Evolutionary conservation across 306 rosid species (phyloP), one percentile per base, ranked within the genome.

Genomic region (Ceratonia siliqua): DNA sequence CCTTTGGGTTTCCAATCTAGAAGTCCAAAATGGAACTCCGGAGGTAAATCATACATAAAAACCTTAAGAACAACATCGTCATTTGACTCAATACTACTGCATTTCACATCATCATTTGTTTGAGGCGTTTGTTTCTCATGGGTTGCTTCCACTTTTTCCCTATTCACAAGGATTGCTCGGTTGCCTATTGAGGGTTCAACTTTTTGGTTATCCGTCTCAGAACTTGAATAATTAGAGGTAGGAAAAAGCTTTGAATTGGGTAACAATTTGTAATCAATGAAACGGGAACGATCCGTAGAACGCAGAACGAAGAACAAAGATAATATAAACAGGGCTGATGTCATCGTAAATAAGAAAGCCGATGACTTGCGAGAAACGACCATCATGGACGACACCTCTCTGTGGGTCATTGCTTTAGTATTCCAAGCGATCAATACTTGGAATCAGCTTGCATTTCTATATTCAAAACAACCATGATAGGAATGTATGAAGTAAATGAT

Each of bases 31-130:
- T 91, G 97, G 74, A 91, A 91, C 72, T 89, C 83, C 0, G 84
- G 71, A 11, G 91, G 80, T 32, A 91, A 81, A 81, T 91, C 93
- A 72, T 89, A 87, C 96, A 91, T 87, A 82, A 84, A 91, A 72
- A 87, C 91, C 82, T 86, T 89, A 14, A 91, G 82, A 80, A 74
- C 68, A 57, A 10, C 11, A 5, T 63, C 62, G 30, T 75, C 79
- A 50, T 59, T 68, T 42, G n/a, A n/a, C n/a, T n/a, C n/a, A n/a
- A n/a, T n/a, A n/a, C 36, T 73, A 35, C 42, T 27, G 45, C 90
- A 82, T 52, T 69, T 78, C 4, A 75, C 39, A n/a, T 24, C 81
- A 48, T 25, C 56, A 18, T 36, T 74, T 70, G 50, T 63, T 57
- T 70, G 53, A 73, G 32, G 28, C 17, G 77, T 56, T 66, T 56